phyloP scores from a whole-genome alignment of 257 asterid species.

The Petrea volubilis region DNA sequence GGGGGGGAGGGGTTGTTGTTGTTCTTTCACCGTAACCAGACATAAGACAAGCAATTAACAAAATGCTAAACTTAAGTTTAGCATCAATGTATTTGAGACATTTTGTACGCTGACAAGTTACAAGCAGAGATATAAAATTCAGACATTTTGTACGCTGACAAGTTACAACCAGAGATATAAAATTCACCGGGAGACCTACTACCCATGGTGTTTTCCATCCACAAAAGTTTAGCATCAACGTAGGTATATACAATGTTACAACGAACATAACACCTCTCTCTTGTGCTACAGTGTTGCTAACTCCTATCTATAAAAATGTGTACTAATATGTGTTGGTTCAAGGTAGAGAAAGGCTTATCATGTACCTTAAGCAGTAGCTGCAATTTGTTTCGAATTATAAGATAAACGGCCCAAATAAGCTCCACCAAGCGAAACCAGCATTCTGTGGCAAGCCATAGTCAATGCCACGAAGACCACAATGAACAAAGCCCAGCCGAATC shows the following conservation, averaged over 20 bases:
- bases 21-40: no score
- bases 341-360: background rate
- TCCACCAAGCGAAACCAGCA: conserved; percentile 45
- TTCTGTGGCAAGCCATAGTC: conserved; percentile 63
- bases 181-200: no score
- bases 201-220: no score
- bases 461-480: conserved; percentile 54
- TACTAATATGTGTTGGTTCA: background rate
- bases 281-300: background rate
- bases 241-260: background rate
- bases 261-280: background rate
- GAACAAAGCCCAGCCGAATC: conserved; percentile 62
- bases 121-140: no score
- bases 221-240: no score
- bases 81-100: background rate
- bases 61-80: background rate
- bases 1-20: no score
- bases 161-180: no score
- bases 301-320: background rate
- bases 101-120: no score
- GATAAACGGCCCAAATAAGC: conserved; percentile 45
- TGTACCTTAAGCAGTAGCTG: conserved; percentile 34
- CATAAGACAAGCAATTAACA: background rate
- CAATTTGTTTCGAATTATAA: conserved; percentile 44
- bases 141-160: no score